Evolutionary conservation across 805 yeast species (phyloP), one percentile per base, ranked within the genome.

Genomic region (Candida michaelii): DNA sequence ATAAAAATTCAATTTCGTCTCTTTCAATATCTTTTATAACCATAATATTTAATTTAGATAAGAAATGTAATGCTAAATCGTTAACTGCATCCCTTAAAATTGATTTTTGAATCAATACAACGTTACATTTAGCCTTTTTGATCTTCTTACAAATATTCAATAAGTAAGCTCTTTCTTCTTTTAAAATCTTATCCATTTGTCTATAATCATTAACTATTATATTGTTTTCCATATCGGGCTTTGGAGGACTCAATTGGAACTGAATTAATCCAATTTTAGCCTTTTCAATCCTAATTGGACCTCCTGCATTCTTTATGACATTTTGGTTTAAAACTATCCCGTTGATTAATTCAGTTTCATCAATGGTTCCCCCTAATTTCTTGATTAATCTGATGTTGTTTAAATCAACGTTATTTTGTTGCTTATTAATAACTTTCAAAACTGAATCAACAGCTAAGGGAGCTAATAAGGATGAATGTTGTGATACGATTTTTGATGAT

Each of bases 141-240:
- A 93, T 89, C 62, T 88, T 89, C 68, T 93, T 93, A 74, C 97
- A 90, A 62, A 93, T 86, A 64, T 91, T 91, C 61, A 93, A 77
- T 59, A 93, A 71, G 62, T 93, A 93, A 21, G 96, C 93, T 63
- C 99, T 83, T 74, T 93, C 99, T 69, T 93, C 99, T 62, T 95
- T 93, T 61, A 93, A 75, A 54, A 93, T 93, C 71, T 91, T 93
- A 68, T 93, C 99, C 99, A 93, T 93, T 69, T 93, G 99, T 67
- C 99, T 81, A 73, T 93, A 93, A 66, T 93, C 99, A 60, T 87
- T 93, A 42, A 93, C 98, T 44, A 93, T 96, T 38, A 93, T 91
- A 61, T 90, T 91, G 66, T 93, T 93, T 71, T 93, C 99, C 85
- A 95, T 85, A 60, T 89, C 97, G 15, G 97, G 97, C 62, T 89